These are phyloP conservation scores for Lactuca saligna DNA, from an alignment of 129 eudicot genomes.

Conservation along the genomic window DNA sequence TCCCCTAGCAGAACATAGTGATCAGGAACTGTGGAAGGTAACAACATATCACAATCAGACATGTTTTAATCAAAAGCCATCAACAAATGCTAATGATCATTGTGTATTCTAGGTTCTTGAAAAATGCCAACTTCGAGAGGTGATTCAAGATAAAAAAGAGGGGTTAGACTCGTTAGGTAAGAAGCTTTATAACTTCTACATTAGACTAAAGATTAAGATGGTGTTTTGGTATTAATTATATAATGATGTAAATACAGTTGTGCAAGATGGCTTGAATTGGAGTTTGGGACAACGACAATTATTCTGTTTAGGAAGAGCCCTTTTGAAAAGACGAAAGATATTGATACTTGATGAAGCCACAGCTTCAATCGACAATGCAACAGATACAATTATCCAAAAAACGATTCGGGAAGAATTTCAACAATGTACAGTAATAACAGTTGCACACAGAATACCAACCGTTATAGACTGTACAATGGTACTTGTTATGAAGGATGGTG, in stretches of 20 bases:
- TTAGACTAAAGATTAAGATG: neutral
- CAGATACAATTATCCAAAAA: slow-evolving; percentile 43
- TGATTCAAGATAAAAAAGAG: slow-evolving; percentile 51
- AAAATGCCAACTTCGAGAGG: slow-evolving; percentile 76
- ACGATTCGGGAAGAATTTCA: slow-evolving; percentile 46
- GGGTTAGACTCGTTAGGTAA: slow-evolving; percentile 64
- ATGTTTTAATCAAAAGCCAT: neutral
- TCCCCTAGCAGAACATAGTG: slow-evolving; percentile 53
- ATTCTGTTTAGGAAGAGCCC: slow-evolving; percentile 58
- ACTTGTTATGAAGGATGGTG: slow-evolving; percentile 51
- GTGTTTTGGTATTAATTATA: neutral
- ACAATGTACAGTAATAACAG: slow-evolving; percentile 51
- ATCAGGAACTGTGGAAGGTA: slow-evolving; percentile 84
- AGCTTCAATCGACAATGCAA: slow-evolving; percentile 17
- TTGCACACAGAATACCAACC: slow-evolving; percentile 19
- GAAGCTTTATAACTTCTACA: neutral
- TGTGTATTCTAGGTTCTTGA: slow-evolving; percentile 45
- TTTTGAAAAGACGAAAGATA: slow-evolving; percentile 49
- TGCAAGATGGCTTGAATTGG: slow-evolving; percentile 61
- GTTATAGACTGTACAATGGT: slow-evolving; percentile 58
- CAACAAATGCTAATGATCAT: neutral
- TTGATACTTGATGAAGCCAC: slow-evolving; percentile 64
- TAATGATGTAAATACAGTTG: slow-evolving; percentile 28
- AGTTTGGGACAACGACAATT: slow-evolving; percentile 63
- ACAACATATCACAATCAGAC: neutral